A percentile compares a stretch with the other conserved stretches of the same genome.
Conservation (phyloP, 345 rosid genomes). For the Dipteronia dyeriana region DNA sequence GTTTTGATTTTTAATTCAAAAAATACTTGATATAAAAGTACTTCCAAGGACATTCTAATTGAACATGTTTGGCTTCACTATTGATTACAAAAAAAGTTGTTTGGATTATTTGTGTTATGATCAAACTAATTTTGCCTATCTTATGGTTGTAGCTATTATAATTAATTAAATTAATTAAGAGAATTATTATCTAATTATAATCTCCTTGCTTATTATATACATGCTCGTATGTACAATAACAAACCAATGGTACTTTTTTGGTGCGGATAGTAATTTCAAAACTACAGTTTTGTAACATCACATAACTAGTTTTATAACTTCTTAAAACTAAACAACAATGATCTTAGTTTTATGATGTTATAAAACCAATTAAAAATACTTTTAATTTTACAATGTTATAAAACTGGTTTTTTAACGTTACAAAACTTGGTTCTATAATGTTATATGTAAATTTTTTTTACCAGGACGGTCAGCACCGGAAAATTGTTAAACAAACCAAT, state of each 20-base stretch:
- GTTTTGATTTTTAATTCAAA: too few species aligned
- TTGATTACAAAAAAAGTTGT: neutral
- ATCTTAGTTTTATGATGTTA: too few species aligned
- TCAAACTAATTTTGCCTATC: neutral
- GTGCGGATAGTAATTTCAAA: too few species aligned
- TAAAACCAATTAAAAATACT: too few species aligned
- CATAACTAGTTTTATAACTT: too few species aligned
- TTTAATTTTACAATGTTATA: too few species aligned
- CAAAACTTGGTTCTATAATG: too few species aligned
- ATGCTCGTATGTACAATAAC: neutral
- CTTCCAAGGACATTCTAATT: neutral
- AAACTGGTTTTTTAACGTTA: too few species aligned
- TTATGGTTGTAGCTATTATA: neutral
- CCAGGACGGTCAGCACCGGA: too few species aligned
- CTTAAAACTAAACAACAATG: too few species aligned
- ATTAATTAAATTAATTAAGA: neutral
- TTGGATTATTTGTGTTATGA: neutral
- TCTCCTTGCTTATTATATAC: neutral
- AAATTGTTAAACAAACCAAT: neutral
- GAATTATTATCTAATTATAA: slow-evolving; percentile 29
- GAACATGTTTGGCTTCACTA: neutral
- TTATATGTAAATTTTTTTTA: too few species aligned
- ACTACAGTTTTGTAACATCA: too few species aligned
- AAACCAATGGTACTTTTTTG: neutral
- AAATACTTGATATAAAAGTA: neutral